Conservation (phyloP, 1,284 basidiomycete genomes). For the Malassezia equina region DNA sequence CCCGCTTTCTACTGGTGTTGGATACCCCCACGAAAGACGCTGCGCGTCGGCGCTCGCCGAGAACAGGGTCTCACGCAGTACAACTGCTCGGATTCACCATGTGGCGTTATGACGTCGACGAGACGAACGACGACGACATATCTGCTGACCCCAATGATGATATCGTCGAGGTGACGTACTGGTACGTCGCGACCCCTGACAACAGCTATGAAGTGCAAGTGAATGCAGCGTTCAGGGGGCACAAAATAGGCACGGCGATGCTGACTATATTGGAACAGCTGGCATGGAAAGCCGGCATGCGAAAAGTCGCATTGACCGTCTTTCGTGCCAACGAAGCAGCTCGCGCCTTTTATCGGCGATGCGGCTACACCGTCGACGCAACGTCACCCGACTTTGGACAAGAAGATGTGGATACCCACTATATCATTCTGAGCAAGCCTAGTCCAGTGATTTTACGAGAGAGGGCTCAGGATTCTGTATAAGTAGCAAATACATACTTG, state of each 20-base stretch:
- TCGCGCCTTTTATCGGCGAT: slow-evolving; percentile 5
- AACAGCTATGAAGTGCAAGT: slow-evolving; percentile 17
- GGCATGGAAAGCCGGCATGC: slow-evolving; percentile 8
- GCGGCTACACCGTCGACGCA: slow-evolving; percentile 5
- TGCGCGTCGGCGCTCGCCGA: neutral
- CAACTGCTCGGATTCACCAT: slow-evolving; percentile 7
- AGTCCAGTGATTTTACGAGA: slow-evolving; percentile 8
- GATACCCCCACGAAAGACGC: neutral
- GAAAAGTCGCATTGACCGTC: slow-evolving; percentile 14
- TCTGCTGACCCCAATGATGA: neutral
- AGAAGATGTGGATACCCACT: neutral
- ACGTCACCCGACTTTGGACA: slow-evolving; percentile 12
- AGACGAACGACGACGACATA: neutral
- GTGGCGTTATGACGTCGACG: slow-evolving; percentile 16
- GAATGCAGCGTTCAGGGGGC: neutral
- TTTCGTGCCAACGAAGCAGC: slow-evolving; percentile 5
- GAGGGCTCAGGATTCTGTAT: slow-evolving; percentile 16
- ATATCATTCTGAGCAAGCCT: slow-evolving; percentile 11
- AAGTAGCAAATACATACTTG: slow-evolving; percentile 26
- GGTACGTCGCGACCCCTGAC: slow-evolving; percentile 8
- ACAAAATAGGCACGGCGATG: slow-evolving; percentile 3
- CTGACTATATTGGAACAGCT: slow-evolving; percentile 4
- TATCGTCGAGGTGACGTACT: slow-evolving; percentile 12
- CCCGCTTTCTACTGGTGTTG: slow-evolving; percentile 9
- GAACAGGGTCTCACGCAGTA: neutral